Evolutionary conservation across 345 rosid species (phyloP), one percentile per base, ranked within the genome.

Genomic region (Eucalyptus regnans): DNA sequence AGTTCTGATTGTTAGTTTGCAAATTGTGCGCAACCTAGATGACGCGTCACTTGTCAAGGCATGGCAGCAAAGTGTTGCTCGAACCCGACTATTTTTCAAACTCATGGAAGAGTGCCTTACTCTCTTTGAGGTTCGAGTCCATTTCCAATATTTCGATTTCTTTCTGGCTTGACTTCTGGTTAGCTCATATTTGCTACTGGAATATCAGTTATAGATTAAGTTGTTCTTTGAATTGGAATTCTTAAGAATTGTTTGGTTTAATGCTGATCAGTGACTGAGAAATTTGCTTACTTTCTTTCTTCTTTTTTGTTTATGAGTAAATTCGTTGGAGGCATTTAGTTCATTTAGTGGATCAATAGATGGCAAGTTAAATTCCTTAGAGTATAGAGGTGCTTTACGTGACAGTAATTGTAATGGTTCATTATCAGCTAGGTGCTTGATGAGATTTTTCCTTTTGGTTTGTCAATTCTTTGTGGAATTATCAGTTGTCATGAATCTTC

Each of bases 61-160:
- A 17, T 98, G 99, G 99, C 99, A 97, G 95, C 99, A 97, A 93
- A 98, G 99, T 94, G 94, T 97, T 64, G 99, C 98, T 89, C 98
- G 99, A 64, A 98, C 99, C 56, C 94, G 99, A 95, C 92, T 97
- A 87, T 98, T 96, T 93, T 98, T 98, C 94, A 98, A 98, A 91
- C 99, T 98, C 88, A 90, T 96, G 98, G 99, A 98, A 93, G 99
- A 98, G 95, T 94, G 97, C 93, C 96, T 96, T 87, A 92, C 94
- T 89, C 99, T 96, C 87, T 98, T 98, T 92, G 99, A 98, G 99
- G 99, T 98, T 90, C 86, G 89, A 89, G 58, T 68, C 64, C 54
- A 85, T 52, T 60, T 88, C 88, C 68, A 90, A 86, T 50, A 68
- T 25, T 80, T 86, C 50, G 64, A 58, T 90, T 87, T 90, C 27